Percentiles rank a stretch among this genome's conserved stretches.
These are phyloP conservation scores for Tribonema minus DNA, from an alignment of 108 stramenopile genomes.

Conservation along the genomic window DNA sequence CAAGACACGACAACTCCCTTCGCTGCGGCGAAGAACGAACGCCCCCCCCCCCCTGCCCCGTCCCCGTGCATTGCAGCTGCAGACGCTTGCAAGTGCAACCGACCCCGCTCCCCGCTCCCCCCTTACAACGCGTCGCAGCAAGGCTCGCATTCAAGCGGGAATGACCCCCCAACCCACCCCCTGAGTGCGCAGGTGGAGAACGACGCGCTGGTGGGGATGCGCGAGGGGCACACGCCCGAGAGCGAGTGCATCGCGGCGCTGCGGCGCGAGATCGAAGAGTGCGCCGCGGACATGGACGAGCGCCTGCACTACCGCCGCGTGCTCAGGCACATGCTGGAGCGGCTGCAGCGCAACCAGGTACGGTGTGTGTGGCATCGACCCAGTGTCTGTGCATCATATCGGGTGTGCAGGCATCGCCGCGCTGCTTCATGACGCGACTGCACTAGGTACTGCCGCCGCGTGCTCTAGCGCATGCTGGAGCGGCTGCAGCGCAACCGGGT, in stretches of 20 bases:
- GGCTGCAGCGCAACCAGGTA: constrained; percentile 59
- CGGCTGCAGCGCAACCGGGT: constrained; percentile 59
- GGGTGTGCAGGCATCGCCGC: constrained; percentile 56
- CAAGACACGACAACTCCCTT: too few relatives aligned
- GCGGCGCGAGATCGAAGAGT: constrained; percentile 56
- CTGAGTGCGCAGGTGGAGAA: too few relatives aligned
- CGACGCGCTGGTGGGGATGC: constrained; percentile 64
- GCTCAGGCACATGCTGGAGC: constrained; percentile 62
- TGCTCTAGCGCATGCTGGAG: constrained; percentile 64
- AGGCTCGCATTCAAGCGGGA: too few relatives aligned
- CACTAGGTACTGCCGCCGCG: constrained; percentile 56
- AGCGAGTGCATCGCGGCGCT: constrained; percentile 56
- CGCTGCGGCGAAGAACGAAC: too few relatives aligned
- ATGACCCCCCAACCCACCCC: too few relatives aligned
- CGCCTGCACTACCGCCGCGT: constrained; percentile 62
- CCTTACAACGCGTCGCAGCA: too few relatives aligned
- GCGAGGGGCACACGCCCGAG: constrained; percentile 59
- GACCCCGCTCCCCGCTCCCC: too few relatives aligned
- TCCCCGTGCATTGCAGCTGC: too few relatives aligned
- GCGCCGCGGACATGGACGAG: constrained; percentile 51
- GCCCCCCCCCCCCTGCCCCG: too few relatives aligned
- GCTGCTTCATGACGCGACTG: constrained; percentile 51
- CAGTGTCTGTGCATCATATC: not conserved
- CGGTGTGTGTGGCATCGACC: too few relatives aligned
- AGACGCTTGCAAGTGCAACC: too few relatives aligned